Conservation (phyloP, 768 basidiomycete species). For the Pisolithus tinctorius region DNA sequence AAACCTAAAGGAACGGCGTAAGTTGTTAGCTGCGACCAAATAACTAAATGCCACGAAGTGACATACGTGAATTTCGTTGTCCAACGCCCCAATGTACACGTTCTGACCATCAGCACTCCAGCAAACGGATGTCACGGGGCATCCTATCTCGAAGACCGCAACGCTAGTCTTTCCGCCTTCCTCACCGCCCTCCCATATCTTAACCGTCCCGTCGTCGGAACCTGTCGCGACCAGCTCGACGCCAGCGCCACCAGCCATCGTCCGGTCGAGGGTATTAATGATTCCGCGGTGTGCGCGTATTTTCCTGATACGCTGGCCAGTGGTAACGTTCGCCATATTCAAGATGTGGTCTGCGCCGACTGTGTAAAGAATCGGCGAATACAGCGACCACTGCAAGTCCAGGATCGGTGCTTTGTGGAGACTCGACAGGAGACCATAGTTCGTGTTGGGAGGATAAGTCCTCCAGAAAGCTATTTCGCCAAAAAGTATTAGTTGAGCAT, state of each 20-base stretch:
- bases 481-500: slow-evolving; percentile 1
- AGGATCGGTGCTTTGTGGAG: slow-evolving; percentile 88
- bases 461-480: slow-evolving; percentile 67
- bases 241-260: slow-evolving; percentile 77
- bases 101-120: slow-evolving; percentile 90
- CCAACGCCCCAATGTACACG: slow-evolving; percentile 86
- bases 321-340: slow-evolving; percentile 67
- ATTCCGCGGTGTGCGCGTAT: slow-evolving; percentile 89
- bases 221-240: slow-evolving; percentile 82
- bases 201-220: slow-evolving; percentile 87
- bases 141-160: slow-evolving; percentile 76
- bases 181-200: slow-evolving; percentile 85
- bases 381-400: slow-evolving; percentile 87
- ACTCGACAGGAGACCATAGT: slow-evolving; percentile 81
- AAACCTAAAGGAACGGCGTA: slow-evolving; percentile 46
- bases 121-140: slow-evolving; percentile 86
- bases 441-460: slow-evolving; percentile 87
- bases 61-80: slow-evolving; percentile 93
- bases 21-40: slow-evolving; percentile 5
- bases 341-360: slow-evolving; percentile 89
- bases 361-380: slow-evolving; percentile 66
- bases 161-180: slow-evolving; percentile 68
- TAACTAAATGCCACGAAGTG: not conserved
- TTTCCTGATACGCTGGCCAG: slow-evolving; percentile 74
- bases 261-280: slow-evolving; percentile 84